These are phyloP conservation scores for Chaetomium sp. DNA, from an alignment of 2,329 filamentous ascomycete genomes.

Conservation along the genomic window DNA sequence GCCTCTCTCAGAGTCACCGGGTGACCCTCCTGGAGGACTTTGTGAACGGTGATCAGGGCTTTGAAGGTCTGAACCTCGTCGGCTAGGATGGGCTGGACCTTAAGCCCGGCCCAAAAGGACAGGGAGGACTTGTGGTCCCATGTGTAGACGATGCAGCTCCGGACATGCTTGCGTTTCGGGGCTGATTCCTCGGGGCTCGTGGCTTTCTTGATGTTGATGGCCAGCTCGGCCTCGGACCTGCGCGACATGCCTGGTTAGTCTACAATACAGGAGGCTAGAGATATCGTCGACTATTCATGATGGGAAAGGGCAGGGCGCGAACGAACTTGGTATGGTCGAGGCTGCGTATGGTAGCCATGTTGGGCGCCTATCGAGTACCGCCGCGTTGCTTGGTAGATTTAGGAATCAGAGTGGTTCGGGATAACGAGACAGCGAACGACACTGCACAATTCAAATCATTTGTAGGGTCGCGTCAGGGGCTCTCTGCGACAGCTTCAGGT, in stretches of 20 bases:
- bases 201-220: constrained; percentile 71
- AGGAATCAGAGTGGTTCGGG: constrained; percentile 23
- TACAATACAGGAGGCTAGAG: not conserved
- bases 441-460: constrained; percentile 18
- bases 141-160: constrained; percentile 96
- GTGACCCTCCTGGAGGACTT: constrained; percentile 95
- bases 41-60: constrained; percentile 94
- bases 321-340: constrained; percentile 41
- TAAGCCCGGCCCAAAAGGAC: constrained; percentile 97
- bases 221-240: constrained; percentile 69
- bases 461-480: constrained; percentile 14
- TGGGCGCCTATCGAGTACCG: constrained; percentile 32
- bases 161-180: constrained; percentile 87
- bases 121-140: constrained; percentile 97
- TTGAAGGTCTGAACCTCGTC: constrained; percentile 99
- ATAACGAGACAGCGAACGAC: not conserved
- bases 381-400: constrained; percentile 14
- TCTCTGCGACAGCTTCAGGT: constrained; percentile 16
- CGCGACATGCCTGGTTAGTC: constrained; percentile 31
- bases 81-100: constrained; percentile 97
- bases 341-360: constrained; percentile 40
- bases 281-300: not conserved
- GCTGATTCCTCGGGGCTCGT: constrained; percentile 69
- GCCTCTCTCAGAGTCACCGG: constrained; percentile 85
- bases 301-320: not conserved